These are phyloP conservation scores for Penicillium salamii DNA, from an alignment of 495 filamentous ascomycete species.

Conservation along the genomic window DNA sequence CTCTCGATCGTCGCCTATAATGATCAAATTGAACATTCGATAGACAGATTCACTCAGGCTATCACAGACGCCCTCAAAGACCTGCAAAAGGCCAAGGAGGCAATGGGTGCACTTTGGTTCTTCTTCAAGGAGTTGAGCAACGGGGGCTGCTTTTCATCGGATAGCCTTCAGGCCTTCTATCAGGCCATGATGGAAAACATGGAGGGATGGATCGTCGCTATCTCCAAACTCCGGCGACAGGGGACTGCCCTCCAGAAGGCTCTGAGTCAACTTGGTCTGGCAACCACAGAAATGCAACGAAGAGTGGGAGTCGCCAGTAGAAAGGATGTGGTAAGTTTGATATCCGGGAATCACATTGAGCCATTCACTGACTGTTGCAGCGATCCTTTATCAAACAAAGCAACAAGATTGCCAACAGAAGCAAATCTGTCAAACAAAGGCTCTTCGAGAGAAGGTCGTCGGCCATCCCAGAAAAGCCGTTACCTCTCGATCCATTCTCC, in stretches of 20 bases:
- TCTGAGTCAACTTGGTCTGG: conserved; percentile 60
- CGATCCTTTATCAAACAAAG: conserved; percentile 20
- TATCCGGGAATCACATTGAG: not conserved
- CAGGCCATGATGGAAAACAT: conserved; percentile 80
- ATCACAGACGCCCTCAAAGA: conserved; percentile 77
- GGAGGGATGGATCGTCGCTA: conserved; percentile 78
- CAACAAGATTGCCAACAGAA: conserved; percentile 9
- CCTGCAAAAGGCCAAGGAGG: conserved; percentile 70
- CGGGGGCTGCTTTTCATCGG: conserved; percentile 45
- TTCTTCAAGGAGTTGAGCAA: conserved; percentile 66
- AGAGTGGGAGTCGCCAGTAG: conserved; percentile 72
- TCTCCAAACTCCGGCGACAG: conserved; percentile 66
- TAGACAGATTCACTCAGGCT: conserved; percentile 68
- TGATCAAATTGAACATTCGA: conserved; percentile 85
- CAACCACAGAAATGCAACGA: conserved; percentile 74
- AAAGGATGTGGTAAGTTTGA: conserved; percentile 47
- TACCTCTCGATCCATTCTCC: conserved; percentile 32
- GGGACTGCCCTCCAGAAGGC: conserved; percentile 57
- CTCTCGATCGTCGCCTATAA: conserved; percentile 80
- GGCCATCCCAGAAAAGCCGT: conserved; percentile 27
- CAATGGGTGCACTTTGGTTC: conserved; percentile 69
- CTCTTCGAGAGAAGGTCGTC: conserved; percentile 21
- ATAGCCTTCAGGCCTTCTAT: conserved; percentile 60
- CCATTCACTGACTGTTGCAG: conserved; percentile 15
- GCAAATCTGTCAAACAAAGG: conserved; percentile 20